Base-by-base conservation (phyloP, 2,329 filamentous ascomycete genomes). In the Grosmannia penicillata region DNA sequence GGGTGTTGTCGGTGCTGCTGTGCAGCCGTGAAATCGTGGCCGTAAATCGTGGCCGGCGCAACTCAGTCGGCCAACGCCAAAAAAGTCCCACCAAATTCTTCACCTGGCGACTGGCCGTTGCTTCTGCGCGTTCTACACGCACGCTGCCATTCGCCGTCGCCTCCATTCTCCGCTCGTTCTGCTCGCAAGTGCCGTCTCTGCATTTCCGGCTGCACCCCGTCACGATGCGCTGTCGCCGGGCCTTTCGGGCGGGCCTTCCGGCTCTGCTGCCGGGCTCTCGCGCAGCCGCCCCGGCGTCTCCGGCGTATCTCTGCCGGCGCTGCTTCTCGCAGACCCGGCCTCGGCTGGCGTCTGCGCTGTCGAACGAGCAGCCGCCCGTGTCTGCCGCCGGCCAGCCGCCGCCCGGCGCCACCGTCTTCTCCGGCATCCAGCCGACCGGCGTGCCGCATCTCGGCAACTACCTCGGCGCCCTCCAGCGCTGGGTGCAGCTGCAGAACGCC, bases 391-490 rank as follows among this genome's bases (percentile, higher is more conserved):
- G 8, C 2, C 7, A 29, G 26, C 6, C 37, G 11, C 46, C 46
- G 21, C 42, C 38, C 15, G 32, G 37, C 38, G 37, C 46, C 39
- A 66, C 80, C 42, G 74, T 96, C 51, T 95, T 98, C 65, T 96
- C 91, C 4, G 91, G 87, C 38, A 98, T 98, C 49, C 91, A 98
- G 58, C 91, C 91, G 15, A 98, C 91, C 0, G 91, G 89, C 26
- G 70, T 93, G 19, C 91, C 91, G 13, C 91, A 98, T 56, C 63
- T 98, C 23, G 91, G 91, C 39, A 98, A 98, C 61, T 98, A 95
- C 58, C 70, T 93, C 10, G 91, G 91, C 21, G 91, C 91, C 14
- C 63, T 98, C 39, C 73, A 75, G 36, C 76, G 85, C 66, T 98
- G 91, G 91, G 80, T 82, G 33, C 68, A 70, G 43, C 66, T 95